Evolutionary conservation across 2,329 filamentous ascomycete genomes (phyloP).

Genomic region (Helminthosporium solani): DNA sequence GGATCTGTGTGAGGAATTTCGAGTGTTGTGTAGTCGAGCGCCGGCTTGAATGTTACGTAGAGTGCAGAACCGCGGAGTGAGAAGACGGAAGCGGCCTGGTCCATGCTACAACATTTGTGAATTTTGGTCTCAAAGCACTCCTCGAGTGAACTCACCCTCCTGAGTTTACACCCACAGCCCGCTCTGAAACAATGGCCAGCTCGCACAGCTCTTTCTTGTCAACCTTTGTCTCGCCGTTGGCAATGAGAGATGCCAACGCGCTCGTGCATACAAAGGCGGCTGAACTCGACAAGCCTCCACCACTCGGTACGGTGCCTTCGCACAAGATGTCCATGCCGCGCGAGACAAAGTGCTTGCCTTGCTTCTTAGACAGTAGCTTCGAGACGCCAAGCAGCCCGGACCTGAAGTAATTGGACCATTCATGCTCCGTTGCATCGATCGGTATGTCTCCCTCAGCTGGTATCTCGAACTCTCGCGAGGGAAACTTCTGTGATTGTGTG

Average conservation of each 20-base stretch:
- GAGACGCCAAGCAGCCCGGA: slow-evolving; percentile 82
- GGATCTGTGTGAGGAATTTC: slow-evolving; percentile 78
- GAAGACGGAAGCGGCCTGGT: slow-evolving; percentile 95
- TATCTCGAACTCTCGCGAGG: slow-evolving; percentile 71
- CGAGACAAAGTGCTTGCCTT: slow-evolving; percentile 63
- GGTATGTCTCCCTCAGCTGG: slow-evolving; percentile 55
- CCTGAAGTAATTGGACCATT: slow-evolving; percentile 99
- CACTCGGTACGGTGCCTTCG: slow-evolving; percentile 88
- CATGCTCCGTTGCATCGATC: slow-evolving; percentile 81
- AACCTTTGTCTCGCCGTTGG: slow-evolving; percentile 74
- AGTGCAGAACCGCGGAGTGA: slow-evolving; percentile 81
- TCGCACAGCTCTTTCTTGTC: slow-evolving; percentile 92
- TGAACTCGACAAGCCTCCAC: slow-evolving; percentile 89
- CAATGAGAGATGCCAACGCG: slow-evolving; percentile 81
- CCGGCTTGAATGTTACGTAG: slow-evolving; percentile 85
- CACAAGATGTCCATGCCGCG: slow-evolving; percentile 83
- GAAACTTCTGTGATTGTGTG: slow-evolving; percentile 72
- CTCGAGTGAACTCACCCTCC: slow-evolving; percentile 65
- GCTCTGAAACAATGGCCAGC: slow-evolving; percentile 90
- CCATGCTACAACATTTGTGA: slow-evolving; percentile 66
- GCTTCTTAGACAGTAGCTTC: slow-evolving; percentile 68
- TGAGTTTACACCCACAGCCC: slow-evolving; percentile 92
- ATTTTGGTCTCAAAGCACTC: not conserved
- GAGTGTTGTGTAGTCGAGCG: slow-evolving; percentile 73
- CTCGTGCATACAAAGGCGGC: slow-evolving; percentile 91